Evolutionary conservation across 495 filamentous ascomycete genomes (phyloP), one percentile per base, ranked within the genome.

Genomic region (Penicillium dipodomyicola): DNA sequence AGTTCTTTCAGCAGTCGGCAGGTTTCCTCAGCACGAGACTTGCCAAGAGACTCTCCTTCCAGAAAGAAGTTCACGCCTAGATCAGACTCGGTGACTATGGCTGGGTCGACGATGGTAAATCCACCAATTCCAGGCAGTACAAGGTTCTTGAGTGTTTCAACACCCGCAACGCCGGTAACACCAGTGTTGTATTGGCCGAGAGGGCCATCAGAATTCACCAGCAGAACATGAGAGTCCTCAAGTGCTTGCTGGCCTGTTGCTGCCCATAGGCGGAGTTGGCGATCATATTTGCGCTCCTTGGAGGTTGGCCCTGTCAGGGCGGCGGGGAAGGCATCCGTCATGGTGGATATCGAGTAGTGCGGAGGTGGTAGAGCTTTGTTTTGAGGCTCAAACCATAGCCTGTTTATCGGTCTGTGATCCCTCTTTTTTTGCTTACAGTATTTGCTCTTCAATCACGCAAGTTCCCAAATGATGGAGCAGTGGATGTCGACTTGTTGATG

Each of bases 11-110:
- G 73, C 45, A 92, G 76, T 54, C 82, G 84, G 51, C 87, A 88
- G 33, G 86, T 84, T 61, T 87, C 83, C 65, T 90, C 85, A 10
- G 94, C 88, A 59, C 95, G 84, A n/a, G 86, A 83, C 64, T 84
- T 86, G 17, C 92, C 92, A 44, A 96, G 65, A 52, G 85, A 87
- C 22, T 80, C 75, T 60, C 89, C 84, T 58, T 96, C 90, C 10
- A 97, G 77, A 60, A 99, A 97, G 81, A 99, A 99, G 72, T 97
- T 97, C 54, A 96, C 88, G 4, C 94, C 94, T 41, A 97, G 71
- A 64, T 99, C 95, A 11, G 83, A 77, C 58, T 97, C 90, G 0
- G 77, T 79, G 19, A 99, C 92, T 10, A 76, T 70, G 1, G 84
- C 82, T 10, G 88, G 84, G 65, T 99, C 94, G 44, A 91, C 84